Percentiles rank a stretch among this genome's conserved stretches.
Evolutionary conservation across 2,329 filamentous ascomycete species (phyloP).

Genomic region (Pseudogymnoascus sp.): DNA sequence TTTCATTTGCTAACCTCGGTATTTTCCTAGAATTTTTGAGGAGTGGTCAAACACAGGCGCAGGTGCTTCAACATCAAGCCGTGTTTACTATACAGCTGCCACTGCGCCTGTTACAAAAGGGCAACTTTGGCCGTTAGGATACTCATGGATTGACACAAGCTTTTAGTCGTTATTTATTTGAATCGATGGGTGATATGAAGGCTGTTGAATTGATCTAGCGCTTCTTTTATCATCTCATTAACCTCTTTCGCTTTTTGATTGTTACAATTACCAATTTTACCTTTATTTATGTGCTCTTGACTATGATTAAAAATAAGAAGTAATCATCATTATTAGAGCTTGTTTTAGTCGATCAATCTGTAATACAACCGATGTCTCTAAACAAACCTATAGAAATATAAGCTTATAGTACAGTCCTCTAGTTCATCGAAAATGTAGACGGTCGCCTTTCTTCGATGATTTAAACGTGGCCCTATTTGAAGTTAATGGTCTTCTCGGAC

Average conservation of each 20-base stretch:
- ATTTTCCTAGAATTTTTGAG: conserved; percentile 9
- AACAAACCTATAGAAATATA: no score
- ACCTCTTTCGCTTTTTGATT: background rate
- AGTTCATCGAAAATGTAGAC: background rate
- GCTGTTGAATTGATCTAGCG: background rate
- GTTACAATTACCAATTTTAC: background rate
- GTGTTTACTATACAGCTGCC: conserved; percentile 12
- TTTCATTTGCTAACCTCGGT: background rate
- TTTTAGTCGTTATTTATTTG: background rate
- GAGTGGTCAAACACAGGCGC: conserved; percentile 14
- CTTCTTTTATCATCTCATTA: background rate
- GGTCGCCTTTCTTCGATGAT: background rate
- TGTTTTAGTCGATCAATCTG: no score
- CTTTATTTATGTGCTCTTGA: background rate
- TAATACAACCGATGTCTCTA: no score
- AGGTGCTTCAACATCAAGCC: conserved; percentile 9
- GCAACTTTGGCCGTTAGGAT: conserved; percentile 3
- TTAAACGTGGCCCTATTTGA: background rate
- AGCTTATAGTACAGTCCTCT: no score
- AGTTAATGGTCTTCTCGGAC: background rate
- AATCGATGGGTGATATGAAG: background rate
- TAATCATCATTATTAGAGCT: background rate
- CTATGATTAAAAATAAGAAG: background rate
- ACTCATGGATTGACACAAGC: conserved; percentile 12
- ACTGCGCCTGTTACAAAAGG: conserved; percentile 11